Conservation (phyloP, 768 basidiomycete species). For the Paxillus rubicundulus region DNA sequence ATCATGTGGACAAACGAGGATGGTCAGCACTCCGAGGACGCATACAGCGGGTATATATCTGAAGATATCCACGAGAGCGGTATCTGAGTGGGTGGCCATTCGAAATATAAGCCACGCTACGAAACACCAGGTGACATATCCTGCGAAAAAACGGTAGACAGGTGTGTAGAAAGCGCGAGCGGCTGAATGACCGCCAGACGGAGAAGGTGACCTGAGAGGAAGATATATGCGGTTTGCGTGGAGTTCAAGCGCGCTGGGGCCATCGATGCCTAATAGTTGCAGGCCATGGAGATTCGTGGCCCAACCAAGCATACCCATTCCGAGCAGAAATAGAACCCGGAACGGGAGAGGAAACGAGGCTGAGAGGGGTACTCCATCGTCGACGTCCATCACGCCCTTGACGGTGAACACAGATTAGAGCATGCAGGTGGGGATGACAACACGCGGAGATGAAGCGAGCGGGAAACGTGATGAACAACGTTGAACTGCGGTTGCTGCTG, state of each 20-base stretch:
- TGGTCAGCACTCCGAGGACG: conserved; percentile 51
- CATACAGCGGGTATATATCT: conserved; percentile 75
- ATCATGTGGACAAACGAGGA: conserved; percentile 67
- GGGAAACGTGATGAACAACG: not conserved
- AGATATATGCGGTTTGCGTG: conserved; percentile 12
- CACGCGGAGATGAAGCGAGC: conserved; percentile 5
- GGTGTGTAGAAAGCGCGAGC: conserved; percentile 48
- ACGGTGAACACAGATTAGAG: not conserved
- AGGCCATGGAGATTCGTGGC: conserved; percentile 91
- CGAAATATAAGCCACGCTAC: conserved; percentile 70
- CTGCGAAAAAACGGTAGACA: conserved; percentile 64
- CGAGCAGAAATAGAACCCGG: conserved; percentile 78
- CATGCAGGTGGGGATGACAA: conserved; percentile 1
- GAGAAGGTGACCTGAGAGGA: conserved; percentile 18
- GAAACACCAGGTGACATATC: conserved; percentile 61
- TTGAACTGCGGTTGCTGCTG: not conserved
- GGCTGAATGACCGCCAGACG: conserved; percentile 22
- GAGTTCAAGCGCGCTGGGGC: conserved; percentile 66
- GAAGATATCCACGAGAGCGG: conserved; percentile 64
- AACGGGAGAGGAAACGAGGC: conserved; percentile 85
- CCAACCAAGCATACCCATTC: conserved; percentile 85
- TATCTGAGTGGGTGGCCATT: conserved; percentile 53
- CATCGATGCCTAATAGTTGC: conserved; percentile 70
- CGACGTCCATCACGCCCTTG: conserved; percentile 30
- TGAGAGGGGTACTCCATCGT: conserved; percentile 47